phyloP scores from a whole-genome alignment of 1,284 basidiomycete genomes.

The Xerocomus amazonicus region DNA sequence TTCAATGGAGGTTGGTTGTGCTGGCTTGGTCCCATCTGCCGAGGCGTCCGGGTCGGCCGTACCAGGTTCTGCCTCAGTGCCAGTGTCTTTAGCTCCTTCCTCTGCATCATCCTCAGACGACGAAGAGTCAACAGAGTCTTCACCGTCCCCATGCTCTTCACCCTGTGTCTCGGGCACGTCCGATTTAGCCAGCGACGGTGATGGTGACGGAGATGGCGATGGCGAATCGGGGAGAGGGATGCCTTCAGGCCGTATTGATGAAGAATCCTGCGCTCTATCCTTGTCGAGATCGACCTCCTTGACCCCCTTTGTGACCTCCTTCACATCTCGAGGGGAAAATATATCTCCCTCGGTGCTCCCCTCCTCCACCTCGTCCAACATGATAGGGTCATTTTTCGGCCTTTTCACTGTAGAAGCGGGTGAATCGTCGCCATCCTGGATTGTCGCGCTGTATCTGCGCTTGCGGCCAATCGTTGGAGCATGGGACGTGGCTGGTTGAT shows the following conservation, averaged over 20 bases:
- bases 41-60: neutral
- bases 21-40: too few species aligned
- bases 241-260: slow-evolving; percentile 38
- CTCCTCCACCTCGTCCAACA: slow-evolving; percentile 15
- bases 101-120: slow-evolving; percentile 10
- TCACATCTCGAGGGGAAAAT: slow-evolving; percentile 42
- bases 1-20: neutral
- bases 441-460: slow-evolving; percentile 55
- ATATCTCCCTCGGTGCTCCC: slow-evolving; percentile 22
- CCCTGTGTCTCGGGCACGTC: slow-evolving; percentile 31
- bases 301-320: slow-evolving; percentile 68
- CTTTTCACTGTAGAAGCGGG: slow-evolving; percentile 42
- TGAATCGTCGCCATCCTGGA: slow-evolving; percentile 43
- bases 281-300: slow-evolving; percentile 58
- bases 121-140: slow-evolving; percentile 26
- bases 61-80: slow-evolving; percentile 2
- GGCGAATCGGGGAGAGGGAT: slow-evolving; percentile 53
- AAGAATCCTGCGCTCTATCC: slow-evolving; percentile 17
- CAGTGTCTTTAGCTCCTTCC: slow-evolving; percentile 4
- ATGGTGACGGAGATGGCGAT: slow-evolving; percentile 17
- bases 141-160: slow-evolving; percentile 23
- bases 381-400: slow-evolving; percentile 35
- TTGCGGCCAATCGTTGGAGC: slow-evolving; percentile 66
- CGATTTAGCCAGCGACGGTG: slow-evolving; percentile 15
- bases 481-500: slow-evolving; percentile 59